phyloP scores from a whole-genome alignment of 2,329 filamentous ascomycete species.

The Talaromyces sp. region DNA sequence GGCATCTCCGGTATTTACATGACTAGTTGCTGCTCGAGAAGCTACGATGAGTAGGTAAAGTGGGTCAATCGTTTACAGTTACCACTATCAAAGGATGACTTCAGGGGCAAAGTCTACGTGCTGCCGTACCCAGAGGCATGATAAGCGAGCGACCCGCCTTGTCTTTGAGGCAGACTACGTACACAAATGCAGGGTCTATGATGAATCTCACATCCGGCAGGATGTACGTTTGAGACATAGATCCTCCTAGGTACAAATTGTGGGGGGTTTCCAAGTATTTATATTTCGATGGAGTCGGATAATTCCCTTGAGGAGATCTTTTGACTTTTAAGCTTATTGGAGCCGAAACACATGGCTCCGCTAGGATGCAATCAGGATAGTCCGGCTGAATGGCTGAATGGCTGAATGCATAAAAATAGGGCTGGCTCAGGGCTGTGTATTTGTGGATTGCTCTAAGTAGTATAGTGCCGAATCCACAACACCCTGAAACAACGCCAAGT shows the following conservation, averaged over 20 bases:
- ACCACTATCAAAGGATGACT: neutral
- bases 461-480: neutral
- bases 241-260: neutral
- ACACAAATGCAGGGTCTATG: neutral
- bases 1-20: neutral
- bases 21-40: neutral
- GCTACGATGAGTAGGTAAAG: neutral
- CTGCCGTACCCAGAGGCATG: neutral
- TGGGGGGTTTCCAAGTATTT: neutral
- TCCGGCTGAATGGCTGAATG: neutral
- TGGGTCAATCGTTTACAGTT: too few species aligned
- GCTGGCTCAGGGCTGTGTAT: neutral
- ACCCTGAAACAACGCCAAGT: neutral
- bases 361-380: neutral
- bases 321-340: neutral
- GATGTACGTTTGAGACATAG: neutral
- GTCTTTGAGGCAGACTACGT: neutral
- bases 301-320: neutral
- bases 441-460: neutral
- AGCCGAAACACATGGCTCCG: neutral
- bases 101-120: neutral
- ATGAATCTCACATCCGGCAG: neutral
- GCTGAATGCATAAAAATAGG: neutral
- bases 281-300: neutral
- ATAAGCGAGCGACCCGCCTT: neutral